Evolutionary conservation across 805 yeast genomes (phyloP).

Genomic region (Scheffersomyces ergatensis): DNA sequence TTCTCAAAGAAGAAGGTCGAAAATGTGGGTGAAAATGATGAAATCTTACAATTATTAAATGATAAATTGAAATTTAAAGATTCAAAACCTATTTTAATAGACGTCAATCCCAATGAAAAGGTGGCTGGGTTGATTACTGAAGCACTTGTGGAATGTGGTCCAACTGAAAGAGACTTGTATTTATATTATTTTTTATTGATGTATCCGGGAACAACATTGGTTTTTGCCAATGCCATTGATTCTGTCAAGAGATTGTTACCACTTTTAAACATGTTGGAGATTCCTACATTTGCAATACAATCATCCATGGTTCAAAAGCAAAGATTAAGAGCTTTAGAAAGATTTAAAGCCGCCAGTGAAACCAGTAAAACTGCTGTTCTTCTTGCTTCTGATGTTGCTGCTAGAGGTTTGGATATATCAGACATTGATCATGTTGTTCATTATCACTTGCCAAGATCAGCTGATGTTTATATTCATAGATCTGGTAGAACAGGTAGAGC

Average conservation of each 20-base stretch:
- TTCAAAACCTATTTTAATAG: slow-evolving; percentile 66
- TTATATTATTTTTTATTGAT: slow-evolving; percentile 81
- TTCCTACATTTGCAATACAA: slow-evolving; percentile 77
- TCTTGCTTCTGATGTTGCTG: slow-evolving; percentile 96
- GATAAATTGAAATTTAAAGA: slow-evolving; percentile 70
- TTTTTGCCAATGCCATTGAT: slow-evolving; percentile 94
- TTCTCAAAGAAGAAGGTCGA: slow-evolving; percentile 24
- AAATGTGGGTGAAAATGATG: slow-evolving; percentile 46
- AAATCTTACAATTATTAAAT: slow-evolving; percentile 63
- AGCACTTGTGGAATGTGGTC: slow-evolving; percentile 87
- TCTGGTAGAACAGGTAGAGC: slow-evolving; percentile 99
- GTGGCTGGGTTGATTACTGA: slow-evolving; percentile 77
- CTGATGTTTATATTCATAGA: slow-evolving; percentile 92
- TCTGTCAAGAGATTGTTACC: slow-evolving; percentile 86
- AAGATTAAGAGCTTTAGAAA: slow-evolving; percentile 80
- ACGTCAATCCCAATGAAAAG: slow-evolving; percentile 81
- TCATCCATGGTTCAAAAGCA: slow-evolving; percentile 95
- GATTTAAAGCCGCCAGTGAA: slow-evolving; percentile 57
- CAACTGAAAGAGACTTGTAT: slow-evolving; percentile 85
- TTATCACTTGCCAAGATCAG: slow-evolving; percentile 91
- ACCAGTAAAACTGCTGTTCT: slow-evolving; percentile 58
- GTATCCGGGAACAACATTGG: slow-evolving; percentile 87
- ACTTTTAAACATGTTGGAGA: slow-evolving; percentile 62
- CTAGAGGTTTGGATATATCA: slow-evolving; percentile 94
- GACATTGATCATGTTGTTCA: slow-evolving; percentile 91